Percentiles rank a stretch among this genome's conserved stretches.
These are phyloP conservation scores for Globisporangium nodosum DNA, from an alignment of 352 stramenopile genomes.

Conservation along the genomic window DNA sequence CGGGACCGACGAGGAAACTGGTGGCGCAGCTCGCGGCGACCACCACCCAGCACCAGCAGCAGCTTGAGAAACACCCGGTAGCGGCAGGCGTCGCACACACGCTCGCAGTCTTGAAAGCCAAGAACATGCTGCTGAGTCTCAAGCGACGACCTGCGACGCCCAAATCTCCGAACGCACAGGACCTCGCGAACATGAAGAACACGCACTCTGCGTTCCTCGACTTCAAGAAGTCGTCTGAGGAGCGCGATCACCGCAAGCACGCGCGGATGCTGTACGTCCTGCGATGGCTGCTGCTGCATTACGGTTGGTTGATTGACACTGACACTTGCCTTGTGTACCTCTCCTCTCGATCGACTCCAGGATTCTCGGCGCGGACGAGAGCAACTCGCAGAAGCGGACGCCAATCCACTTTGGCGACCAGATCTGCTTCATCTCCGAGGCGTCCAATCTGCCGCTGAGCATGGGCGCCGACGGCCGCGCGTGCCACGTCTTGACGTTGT, in stretches of 20 bases:
- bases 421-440: conserved; percentile 48
- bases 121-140: conserved; percentile 19
- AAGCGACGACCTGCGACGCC: conserved; percentile 9
- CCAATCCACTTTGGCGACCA: conserved; percentile 57
- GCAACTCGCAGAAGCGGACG: conserved; percentile 41
- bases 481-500: conserved; percentile 11
- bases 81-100: conserved; percentile 17
- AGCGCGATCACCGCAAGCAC: conserved; percentile 5
- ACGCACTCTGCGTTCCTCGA: conserved; percentile 56
- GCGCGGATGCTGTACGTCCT: conserved; percentile 11
- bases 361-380: conserved; percentile 23
- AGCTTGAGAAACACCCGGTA: conserved; percentile 10
- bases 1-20: conserved; percentile 22
- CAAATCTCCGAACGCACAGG: background rate
- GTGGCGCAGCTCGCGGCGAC: conserved; percentile 26
- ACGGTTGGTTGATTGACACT: background rate
- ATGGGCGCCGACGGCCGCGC: conserved; percentile 41
- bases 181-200: conserved; percentile 31
- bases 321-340: background rate
- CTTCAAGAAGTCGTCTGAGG: conserved; percentile 25
- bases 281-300: background rate
- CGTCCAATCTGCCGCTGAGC: conserved; percentile 38
- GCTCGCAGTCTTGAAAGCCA: conserved; percentile 23
- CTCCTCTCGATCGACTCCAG: conserved; percentile 4
- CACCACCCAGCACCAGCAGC: conserved; percentile 11